Base-by-base conservation (phyloP, 169 alveolate genomes). In the Cyclospora cayetanensis region DNA sequence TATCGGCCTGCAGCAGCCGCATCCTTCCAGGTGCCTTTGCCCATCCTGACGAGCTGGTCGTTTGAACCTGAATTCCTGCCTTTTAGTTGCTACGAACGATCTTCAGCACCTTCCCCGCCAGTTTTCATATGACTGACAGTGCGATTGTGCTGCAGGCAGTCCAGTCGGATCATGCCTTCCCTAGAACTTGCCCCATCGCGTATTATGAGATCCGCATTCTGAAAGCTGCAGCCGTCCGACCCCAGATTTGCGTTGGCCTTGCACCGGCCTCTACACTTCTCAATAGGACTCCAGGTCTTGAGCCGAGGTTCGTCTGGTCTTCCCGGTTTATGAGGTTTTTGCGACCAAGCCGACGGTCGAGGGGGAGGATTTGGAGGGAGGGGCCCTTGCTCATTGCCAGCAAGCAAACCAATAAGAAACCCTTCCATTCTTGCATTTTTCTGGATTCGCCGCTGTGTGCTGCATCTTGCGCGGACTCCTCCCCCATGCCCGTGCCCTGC, bases 211-310 rank as follows among this genome's bases (percentile, higher is more conserved):
- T 94, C 0, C 93, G 93, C 50, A 63, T 96, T 20, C 39, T 96
- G 52, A 83, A 91, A 22, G 89, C 95, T 63, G 93, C 93, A 35
- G 86, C 92, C 27, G 90, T 86, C 55, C 18, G 86, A 34, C 65
- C 86, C 5, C 89, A 96, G 7, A 90, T 95, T 34, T 96, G 94
- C n/a, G 94, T 96, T 27, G 98, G 98, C 25, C 91, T 96, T 90
- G 84, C 97, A 22, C 76, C 94, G 27, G 66, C 80, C 65, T 93
- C 93, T 42, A 90, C 94, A 43, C 94, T 93, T 15, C 90, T 95
- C 66, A 95, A 95, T 55, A 93, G 94, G 41, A 94, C 93, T 35
- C 98, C 98, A 11, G 98, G 98, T 4, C 27, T 86, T 0, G 96
- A 96, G 65, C 93, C 93, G 1, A 50, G 80, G 96, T 94, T n/a